Evolutionary conservation across 139 green algal species (phyloP).

Genomic region (Chlamydomonas schloesseri): DNA sequence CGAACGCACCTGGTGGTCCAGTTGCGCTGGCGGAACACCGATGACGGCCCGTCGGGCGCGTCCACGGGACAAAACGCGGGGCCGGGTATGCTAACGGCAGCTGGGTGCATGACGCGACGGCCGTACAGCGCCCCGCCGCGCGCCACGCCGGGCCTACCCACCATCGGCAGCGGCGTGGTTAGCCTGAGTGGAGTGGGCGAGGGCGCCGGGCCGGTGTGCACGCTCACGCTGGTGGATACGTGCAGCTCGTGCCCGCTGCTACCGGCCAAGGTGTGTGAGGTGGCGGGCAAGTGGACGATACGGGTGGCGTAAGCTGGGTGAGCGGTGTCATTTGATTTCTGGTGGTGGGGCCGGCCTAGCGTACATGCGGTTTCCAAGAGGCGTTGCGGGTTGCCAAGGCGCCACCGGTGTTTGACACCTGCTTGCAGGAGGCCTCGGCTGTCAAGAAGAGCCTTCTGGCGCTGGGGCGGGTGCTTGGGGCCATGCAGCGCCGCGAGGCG

Average conservation of each 20-base stretch:
- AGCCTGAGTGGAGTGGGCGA: too few relatives aligned
- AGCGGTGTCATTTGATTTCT: too few relatives aligned
- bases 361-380: too few relatives aligned
- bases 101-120: not conserved
- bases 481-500: not conserved
- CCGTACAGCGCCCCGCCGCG: conserved; percentile 6
- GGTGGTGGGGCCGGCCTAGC: too few relatives aligned
- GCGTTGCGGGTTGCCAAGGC: too few relatives aligned
- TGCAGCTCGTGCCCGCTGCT: conserved; percentile 24
- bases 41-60: not conserved
- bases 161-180: too few relatives aligned
- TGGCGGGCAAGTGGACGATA: too few relatives aligned
- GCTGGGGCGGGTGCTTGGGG: conserved; percentile 13
- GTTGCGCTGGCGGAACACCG: conserved; percentile 32
- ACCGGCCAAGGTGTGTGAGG: conserved; percentile 8
- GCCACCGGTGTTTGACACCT: too few relatives aligned
- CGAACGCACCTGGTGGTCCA: conserved; percentile 37
- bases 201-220: conserved; percentile 1
- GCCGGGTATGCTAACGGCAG: too few relatives aligned
- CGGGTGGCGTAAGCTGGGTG: too few relatives aligned
- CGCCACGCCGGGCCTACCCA: too few relatives aligned
- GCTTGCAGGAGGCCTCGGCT: conserved; percentile 9
- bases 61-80: not conserved
- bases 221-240: conserved; percentile 33
- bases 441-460: conserved; percentile 32